Base-by-base conservation (phyloP, 768 basidiomycete genomes). In the Lentinula aciculospora region DNA sequence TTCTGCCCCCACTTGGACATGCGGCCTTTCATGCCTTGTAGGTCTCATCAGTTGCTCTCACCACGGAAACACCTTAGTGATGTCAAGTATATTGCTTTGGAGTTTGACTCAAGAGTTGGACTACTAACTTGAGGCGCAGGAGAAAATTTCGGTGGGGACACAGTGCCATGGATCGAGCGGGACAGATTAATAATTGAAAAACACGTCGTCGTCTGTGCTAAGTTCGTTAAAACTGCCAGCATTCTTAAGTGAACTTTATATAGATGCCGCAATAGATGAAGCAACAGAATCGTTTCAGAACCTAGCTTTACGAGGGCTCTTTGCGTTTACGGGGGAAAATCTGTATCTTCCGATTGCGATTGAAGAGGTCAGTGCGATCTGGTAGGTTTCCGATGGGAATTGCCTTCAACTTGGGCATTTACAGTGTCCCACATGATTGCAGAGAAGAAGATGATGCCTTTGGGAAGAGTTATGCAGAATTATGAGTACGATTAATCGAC, bases 271-370 rank as follows among this genome's bases (percentile, higher is more conserved):
- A 6, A 53, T 68, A 58, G 76, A 73, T 31, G 71, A 63, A 12
- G 67, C 67, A 12, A 66, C 50, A 12, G 67, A 71, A 61, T 64
- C 23, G 59, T 32, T 59, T 53, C 65, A 71, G 28, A 66, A 63
- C 5, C 80, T 80, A 0, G 84, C 85, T 66, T 84, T 81, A 68
- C 73, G 78, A 2, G n/a, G 84, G 77, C 66, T 88, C 84, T 1
- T 74, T 76, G 9, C 69, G 63, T 59, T 75, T 68, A 8, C 70
- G 72, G 1, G 81, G 81, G 0, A 84, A 83, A 1, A 85, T 72
- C 40, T 82, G 83, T 1, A 86, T 69, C 69, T 85, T 86, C 40
- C 69, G 65, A 59, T 78, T 80, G 4, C n/a, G n/a, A n/a, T n/a
- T n/a, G 81, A 81, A 4, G n/a, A n/a, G n/a, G n/a, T 71, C 0